phyloP scores from a whole-genome alignment of 331 rosid species.

The Phaseolus coccineus region DNA sequence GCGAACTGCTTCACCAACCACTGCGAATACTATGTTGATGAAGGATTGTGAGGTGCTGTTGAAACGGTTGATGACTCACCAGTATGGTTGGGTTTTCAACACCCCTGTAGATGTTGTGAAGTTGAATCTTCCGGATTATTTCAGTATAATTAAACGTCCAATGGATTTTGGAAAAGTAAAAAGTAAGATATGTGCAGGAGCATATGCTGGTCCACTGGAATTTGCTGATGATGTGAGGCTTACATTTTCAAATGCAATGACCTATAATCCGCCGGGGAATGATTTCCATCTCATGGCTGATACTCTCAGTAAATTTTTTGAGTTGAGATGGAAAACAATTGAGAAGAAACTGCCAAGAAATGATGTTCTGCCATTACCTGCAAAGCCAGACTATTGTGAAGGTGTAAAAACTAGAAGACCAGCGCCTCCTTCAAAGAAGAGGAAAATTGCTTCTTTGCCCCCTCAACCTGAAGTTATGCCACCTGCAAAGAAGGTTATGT shows the following conservation, averaged over 20 bases:
- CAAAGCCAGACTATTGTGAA: constrained; percentile 49
- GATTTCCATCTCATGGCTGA: constrained; percentile 77
- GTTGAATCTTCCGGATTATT: constrained; percentile 84
- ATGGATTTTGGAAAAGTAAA: constrained; percentile 90
- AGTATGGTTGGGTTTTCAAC: constrained; percentile 73
- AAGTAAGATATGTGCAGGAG: constrained; percentile 61
- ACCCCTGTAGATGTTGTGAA: constrained; percentile 79
- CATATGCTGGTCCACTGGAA: constrained; percentile 62
- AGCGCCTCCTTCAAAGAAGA: constrained; percentile 53
- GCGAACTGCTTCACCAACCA: constrained; percentile 51
- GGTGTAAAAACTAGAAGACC: constrained; percentile 48
- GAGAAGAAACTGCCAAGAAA: constrained; percentile 72
- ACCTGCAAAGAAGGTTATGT: constrained; percentile 67
- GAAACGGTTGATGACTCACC: constrained; percentile 70
- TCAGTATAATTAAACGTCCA: constrained; percentile 72
- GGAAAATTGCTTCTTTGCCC: constrained; percentile 55
- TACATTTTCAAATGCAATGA: constrained; percentile 82
- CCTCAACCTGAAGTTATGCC: constrained; percentile 60
- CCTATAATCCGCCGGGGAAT: constrained; percentile 84
- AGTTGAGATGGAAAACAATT: constrained; percentile 78
- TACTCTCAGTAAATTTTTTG: constrained; percentile 69
- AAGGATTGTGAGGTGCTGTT: constrained; percentile 76
- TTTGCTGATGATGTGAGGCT: constrained; percentile 72
- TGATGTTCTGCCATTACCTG: constrained; percentile 50
- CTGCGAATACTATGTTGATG: constrained; percentile 60